Evolutionary conservation across 2,329 filamentous ascomycete species (phyloP).

Genomic region (Colletotrichum sojae): DNA sequence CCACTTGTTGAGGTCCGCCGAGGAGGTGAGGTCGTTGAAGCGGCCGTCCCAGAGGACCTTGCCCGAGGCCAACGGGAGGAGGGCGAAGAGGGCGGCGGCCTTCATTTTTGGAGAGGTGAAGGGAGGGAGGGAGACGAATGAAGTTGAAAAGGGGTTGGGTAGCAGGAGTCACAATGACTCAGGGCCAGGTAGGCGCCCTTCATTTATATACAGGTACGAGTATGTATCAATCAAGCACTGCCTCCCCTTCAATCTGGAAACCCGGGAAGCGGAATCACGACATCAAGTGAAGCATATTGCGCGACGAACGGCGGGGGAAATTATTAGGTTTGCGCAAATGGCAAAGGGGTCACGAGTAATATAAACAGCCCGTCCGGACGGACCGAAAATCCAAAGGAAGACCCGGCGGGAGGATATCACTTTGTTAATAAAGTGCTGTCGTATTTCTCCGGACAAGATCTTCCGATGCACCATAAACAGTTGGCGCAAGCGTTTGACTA

Average conservation of each 20-base stretch:
- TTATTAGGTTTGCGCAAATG: background rate
- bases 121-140: background rate
- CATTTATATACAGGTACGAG: constrained; percentile 2
- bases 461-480: constrained; percentile 18
- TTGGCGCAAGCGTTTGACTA: constrained; percentile 13
- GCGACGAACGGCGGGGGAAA: background rate
- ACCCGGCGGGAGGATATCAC: background rate
- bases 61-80: constrained; percentile 28
- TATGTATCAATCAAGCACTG: background rate
- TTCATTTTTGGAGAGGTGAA: constrained; percentile 24
- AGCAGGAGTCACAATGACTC: background rate
- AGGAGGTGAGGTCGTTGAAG: constrained; percentile 72
- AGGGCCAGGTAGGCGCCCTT: background rate
- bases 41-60: constrained; percentile 74
- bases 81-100: constrained; percentile 12
- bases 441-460: constrained; percentile 27
- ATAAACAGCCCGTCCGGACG: constrained; percentile 17
- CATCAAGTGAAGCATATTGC: constrained; percentile 9
- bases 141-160: background rate
- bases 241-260: background rate
- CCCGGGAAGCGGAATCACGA: constrained; percentile 22
- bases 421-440: background rate
- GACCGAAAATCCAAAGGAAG: constrained; percentile 23
- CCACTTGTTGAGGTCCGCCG: constrained; percentile 71
- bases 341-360: constrained; percentile 27